These are phyloP conservation scores for Penicillium paneum DNA, from an alignment of 2,329 filamentous ascomycete genomes.

Conservation along the genomic window DNA sequence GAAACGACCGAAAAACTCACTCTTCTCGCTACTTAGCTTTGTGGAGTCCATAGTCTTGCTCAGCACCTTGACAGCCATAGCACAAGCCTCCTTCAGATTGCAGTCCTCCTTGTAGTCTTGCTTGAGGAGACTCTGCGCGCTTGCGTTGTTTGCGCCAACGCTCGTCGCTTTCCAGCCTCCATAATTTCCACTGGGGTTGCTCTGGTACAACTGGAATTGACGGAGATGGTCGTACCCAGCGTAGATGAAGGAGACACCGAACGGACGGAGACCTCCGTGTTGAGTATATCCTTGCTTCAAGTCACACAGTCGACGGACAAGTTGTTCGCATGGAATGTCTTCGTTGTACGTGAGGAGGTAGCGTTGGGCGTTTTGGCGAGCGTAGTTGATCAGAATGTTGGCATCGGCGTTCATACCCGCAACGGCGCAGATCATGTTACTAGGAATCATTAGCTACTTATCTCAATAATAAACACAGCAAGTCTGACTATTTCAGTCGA, in stretches of 20 bases:
- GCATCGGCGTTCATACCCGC: slow-evolving; percentile 99
- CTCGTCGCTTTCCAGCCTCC: slow-evolving; percentile 99
- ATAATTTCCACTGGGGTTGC: slow-evolving; percentile 98
- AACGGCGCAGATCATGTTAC: slow-evolving; percentile 99
- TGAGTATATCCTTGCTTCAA: slow-evolving; percentile 99
- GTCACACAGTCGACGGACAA: slow-evolving; percentile 93
- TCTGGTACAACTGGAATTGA: slow-evolving; percentile 98
- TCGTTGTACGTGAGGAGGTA: slow-evolving; percentile 99
- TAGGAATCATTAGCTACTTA: slow-evolving; percentile 40
- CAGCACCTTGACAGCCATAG: slow-evolving; percentile 94
- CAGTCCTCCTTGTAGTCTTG: slow-evolving; percentile 99
- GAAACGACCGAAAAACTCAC: slow-evolving; percentile 54
- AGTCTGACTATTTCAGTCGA: not conserved
- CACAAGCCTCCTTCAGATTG: slow-evolving; percentile 91
- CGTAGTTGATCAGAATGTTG: slow-evolving; percentile 99
- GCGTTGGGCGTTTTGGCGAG: slow-evolving; percentile 90
- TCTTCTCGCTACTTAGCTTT: slow-evolving; percentile 98
- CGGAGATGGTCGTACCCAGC: slow-evolving; percentile 94
- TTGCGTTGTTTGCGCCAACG: slow-evolving; percentile 96
- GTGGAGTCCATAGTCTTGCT: slow-evolving; percentile 99
- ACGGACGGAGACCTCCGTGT: slow-evolving; percentile 95
- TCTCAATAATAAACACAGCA: not conserved
- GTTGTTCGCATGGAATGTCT: slow-evolving; percentile 98
- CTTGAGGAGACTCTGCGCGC: slow-evolving; percentile 93
- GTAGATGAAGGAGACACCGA: slow-evolving; percentile 99